Base-by-base conservation (phyloP, 2,329 filamentous ascomycete species). In the Endothia cerciana region DNA sequence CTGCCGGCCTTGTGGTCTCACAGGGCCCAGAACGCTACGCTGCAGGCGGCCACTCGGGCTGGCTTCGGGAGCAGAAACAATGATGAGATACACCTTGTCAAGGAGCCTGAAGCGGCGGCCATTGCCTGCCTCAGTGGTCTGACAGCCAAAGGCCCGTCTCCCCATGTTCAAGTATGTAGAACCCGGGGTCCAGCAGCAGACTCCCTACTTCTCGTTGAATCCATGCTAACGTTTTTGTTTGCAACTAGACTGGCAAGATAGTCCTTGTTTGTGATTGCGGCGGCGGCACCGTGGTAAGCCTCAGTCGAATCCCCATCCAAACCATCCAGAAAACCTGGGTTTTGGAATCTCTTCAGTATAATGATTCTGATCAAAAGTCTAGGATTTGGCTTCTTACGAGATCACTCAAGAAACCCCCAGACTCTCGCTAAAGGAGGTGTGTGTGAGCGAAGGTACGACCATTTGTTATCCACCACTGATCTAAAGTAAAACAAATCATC, bases 361-460 rank as follows among this genome's bases (percentile, higher is more conserved):
- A n/a, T 15, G n/a, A 5, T 19, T n/a, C 36, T 59, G n/a, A 59
- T 33, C 15, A 30, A n/a, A 11, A 60, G 25, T 36, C 28, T 19
- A 55, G 51, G 51, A 55, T 36, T 11, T 55, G 51, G 51, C 51
- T 36, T 55, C 51, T 5, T 55, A 55, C 19, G 51, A 55, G 30
- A 45, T 60, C 4, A 41, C 40, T 33, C 41, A 30, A 47, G 38
- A 43, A n/a, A 41, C 2, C 15, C 58, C 58, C 5, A 60, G 36
- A 15, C 58, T 60, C 15, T 30, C 40, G 6, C 22, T 60, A 15
- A 43, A 22, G 40, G 40, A 60, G 47, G 38, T 45, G 15, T 60
- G 58, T 30, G 58, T 60, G 4, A 60, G 58, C 19, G 58, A 60
- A 60, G 58, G 58, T 60, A 45, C n/a, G 28, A 30, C n/a, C n/a